Evolutionary conservation across 306 rosid genomes (phyloP), one percentile per base, ranked within the genome.

Genomic region (Cicer bijugum): DNA sequence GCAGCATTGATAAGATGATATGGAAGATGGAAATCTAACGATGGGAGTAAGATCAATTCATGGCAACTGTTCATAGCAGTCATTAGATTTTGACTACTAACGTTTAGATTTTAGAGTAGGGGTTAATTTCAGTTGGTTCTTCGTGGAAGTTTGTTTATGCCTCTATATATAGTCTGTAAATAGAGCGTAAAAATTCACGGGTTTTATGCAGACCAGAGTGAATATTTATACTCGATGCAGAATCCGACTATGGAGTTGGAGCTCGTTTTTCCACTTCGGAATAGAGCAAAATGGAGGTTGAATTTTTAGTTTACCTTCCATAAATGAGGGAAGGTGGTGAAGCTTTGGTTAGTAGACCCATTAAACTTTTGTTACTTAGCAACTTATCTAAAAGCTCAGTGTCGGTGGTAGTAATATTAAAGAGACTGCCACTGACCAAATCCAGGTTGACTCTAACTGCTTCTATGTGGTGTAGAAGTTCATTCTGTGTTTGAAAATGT

Each of bases 281-380:
- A 91, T 76, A 86, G 96, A 91, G 97, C 96, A 81, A 88, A 88
- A 82, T 80, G 94, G 97, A 88, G 98, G 98, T 88, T 85, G 44
- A 85, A 72, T 82, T 85, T 84, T 88, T 88, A 84, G 86, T 85
- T 86, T 88, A 74, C 91, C 92, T 92, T 90, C 96, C 79, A 82
- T 76, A 81, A 80, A 73, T 55, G 76, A 28, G 74, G 88, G 89
- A 75, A 82, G 86, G 82, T 80, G 84, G 84, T 66, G 86, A 86
- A 82, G 83, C 86, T 78, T 64, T 76, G 81, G 84, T 81, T 78
- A 84, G 85, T 76, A 71, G 80, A 72, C 77, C 84, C 81, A 62
- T 78, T 73, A 62, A 75, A 86, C 91, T 47, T 80, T 56, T 69
- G 78, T 81, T 84, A 75, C 84, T 53, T 80, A 35, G 72, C 81